Evolutionary conservation across 2,329 filamentous ascomycete species (phyloP).

Genomic region (Alternaria arborescens): DNA sequence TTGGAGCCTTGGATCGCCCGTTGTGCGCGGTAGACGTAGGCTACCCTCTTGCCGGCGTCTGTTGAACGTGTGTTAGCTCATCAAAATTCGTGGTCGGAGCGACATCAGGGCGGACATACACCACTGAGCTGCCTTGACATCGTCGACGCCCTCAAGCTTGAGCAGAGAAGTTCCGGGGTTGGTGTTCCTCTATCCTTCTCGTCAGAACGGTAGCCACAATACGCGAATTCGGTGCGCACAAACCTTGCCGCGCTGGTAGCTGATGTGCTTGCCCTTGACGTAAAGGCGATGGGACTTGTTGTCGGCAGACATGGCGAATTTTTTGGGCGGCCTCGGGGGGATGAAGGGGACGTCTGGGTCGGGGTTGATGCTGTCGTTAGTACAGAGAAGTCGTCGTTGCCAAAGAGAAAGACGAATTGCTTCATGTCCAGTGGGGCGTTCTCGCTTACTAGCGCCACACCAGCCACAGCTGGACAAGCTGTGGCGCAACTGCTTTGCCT

Average conservation of each 20-base stretch:
- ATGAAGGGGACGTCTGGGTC: slow-evolving; percentile 36
- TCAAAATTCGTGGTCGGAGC: slow-evolving; percentile 50
- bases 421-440: slow-evolving; percentile 8
- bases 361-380: slow-evolving; percentile 47
- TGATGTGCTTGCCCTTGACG: slow-evolving; percentile 83
- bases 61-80: not conserved
- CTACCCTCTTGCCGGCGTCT: slow-evolving; percentile 13
- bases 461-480: not conserved
- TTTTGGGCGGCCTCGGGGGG: slow-evolving; percentile 39
- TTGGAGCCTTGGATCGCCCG: slow-evolving; percentile 96
- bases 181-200: slow-evolving; percentile 77
- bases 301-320: slow-evolving; percentile 48
- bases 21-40: slow-evolving; percentile 89
- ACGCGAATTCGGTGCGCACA: slow-evolving; percentile 15
- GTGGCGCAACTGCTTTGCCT: not conserved
- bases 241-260: slow-evolving; percentile 77
- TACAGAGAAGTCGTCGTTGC: slow-evolving; percentile 22
- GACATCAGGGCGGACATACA: slow-evolving; percentile 51
- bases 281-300: slow-evolving; percentile 52
- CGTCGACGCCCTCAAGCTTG: slow-evolving; percentile 98
- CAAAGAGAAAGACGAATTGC: slow-evolving; percentile 5
- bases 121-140: slow-evolving; percentile 86
- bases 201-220: slow-evolving; percentile 11
- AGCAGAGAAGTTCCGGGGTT: slow-evolving; percentile 91
- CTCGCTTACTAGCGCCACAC: slow-evolving; percentile 11